Evolutionary conservation across 352 stramenopile genomes (phyloP).

Genomic region (Globisporangium acanthophoron): DNA sequence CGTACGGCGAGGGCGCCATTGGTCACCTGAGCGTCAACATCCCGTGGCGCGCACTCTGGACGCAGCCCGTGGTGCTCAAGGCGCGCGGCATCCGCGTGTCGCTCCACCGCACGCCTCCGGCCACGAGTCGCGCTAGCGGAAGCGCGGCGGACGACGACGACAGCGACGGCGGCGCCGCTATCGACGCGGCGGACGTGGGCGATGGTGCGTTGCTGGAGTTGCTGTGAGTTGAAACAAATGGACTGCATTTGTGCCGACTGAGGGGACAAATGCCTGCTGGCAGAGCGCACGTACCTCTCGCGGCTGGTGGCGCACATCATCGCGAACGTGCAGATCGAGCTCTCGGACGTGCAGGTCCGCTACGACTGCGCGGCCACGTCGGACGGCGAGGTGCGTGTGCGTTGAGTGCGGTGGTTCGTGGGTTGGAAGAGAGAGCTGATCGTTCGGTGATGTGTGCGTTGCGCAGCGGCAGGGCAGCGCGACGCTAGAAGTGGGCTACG

Average conservation of each 20-base stretch:
- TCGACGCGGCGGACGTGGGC: slow-evolving; percentile 19
- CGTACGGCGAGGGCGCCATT: slow-evolving; percentile 74
- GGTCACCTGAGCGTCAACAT: slow-evolving; percentile 79
- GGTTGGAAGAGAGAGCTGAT: neutral
- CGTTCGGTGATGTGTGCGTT: slow-evolving; percentile 1
- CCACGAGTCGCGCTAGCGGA: slow-evolving; percentile 7
- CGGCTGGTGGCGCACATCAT: slow-evolving; percentile 81
- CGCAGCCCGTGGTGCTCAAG: slow-evolving; percentile 73
- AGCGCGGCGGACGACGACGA: slow-evolving; percentile 20
- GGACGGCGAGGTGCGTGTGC: slow-evolving; percentile 39
- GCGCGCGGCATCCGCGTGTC: slow-evolving; percentile 66
- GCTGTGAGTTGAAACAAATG: too few species aligned
- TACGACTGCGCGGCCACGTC: slow-evolving; percentile 75
- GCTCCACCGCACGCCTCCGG: slow-evolving; percentile 45
- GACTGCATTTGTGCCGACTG: neutral
- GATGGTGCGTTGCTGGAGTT: slow-evolving; percentile 21
- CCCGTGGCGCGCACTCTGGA: slow-evolving; percentile 81
- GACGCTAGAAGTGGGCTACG: slow-evolving; percentile 54
- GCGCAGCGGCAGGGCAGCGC: slow-evolving; percentile 54
- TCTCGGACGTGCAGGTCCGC: slow-evolving; percentile 73
- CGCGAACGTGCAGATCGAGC: slow-evolving; percentile 82
- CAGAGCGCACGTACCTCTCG: slow-evolving; percentile 80
- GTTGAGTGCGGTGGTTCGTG: neutral
- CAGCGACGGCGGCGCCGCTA: slow-evolving; percentile 10
- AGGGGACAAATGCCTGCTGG: neutral